Conservation (phyloP, 139 green algal species). For the Parachlorella kessleri region DNA sequence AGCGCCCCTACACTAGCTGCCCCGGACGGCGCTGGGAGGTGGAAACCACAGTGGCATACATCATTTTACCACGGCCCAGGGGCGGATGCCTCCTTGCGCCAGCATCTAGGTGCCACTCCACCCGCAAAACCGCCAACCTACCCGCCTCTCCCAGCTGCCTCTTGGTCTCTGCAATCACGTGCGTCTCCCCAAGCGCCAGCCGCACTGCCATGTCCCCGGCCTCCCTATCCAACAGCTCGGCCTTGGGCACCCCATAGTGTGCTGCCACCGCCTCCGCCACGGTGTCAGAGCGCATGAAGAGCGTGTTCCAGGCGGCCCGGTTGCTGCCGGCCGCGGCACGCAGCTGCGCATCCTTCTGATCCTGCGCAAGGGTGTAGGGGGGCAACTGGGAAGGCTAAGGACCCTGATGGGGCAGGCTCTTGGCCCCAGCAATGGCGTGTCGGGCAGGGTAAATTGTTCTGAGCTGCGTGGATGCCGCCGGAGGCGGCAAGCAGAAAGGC, state of each 20-base stretch:
- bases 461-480: no score
- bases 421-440: no score
- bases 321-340: conserved; percentile 77
- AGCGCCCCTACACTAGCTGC: no score
- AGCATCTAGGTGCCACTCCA: no score
- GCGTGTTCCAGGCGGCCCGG: conserved; percentile 89
- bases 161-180: conserved; percentile 95
- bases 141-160: conserved; percentile 66
- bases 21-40: no score
- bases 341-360: conserved; percentile 66
- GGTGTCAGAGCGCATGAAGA: conserved; percentile 98
- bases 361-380: conserved; percentile 22
- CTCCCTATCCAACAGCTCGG: conserved; percentile 81
- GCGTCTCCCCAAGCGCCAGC: conserved; percentile 94
- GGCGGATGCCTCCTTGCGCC: no score
- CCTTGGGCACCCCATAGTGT: conserved; percentile 81
- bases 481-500: no score
- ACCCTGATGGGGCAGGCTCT: no score
- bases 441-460: no score
- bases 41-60: no score
- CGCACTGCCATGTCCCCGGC: conserved; percentile 68
- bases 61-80: no score
- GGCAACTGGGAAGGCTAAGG: no score
- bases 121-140: conserved; percentile 12
- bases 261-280: conserved; percentile 90